Base-by-base conservation (phyloP, 805 yeast genomes). In the Saturnispora zaruensis region DNA sequence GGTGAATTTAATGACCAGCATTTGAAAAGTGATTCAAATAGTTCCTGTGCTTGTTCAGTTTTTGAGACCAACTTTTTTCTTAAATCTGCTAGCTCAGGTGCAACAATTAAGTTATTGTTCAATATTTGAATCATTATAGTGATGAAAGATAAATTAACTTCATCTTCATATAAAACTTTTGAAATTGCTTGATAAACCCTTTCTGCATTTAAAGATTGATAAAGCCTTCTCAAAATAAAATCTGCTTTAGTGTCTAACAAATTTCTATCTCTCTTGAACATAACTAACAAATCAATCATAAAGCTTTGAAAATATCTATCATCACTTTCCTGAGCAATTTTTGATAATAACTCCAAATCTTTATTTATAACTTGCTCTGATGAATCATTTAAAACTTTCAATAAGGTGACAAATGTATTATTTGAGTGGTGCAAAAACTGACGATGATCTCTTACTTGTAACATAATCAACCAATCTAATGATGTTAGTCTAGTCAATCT, bases 1-100 rank as follows among this genome's bases (percentile, higher is more conserved):
- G 95, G 89, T 0, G 96, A 82, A 62, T 88, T 91, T 53, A 84
- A 83, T 56, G 95, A 82, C 99, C 99, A 93, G 51, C 95, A 81
- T 59, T 79, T 81, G 67, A 91, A 93, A 49, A 93, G 70, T 0
- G 82, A 71, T 25, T 84, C 75, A 63, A 93, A 93, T 38, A 90
- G 71, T 21, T 57, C 61, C 16, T 40, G 46, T 21, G 59, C 58
- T 30, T 55, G 57, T 3, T 57, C 57, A n/a, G 53, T 55, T 58
- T 84, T 79, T 6, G 53, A 55, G 24, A 58, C 74, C 46, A 91
- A 69, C 58, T 84, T 78, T 51, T 77, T 79, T 48, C 99, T 76
- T 54, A 93, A 72, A 2, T 73, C 72, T 0, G 78, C 66, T 45
- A 93, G 72, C 59, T 93, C 98, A 2, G 87, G 88, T 0, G 96